Evolutionary conservation across 192 early-diverging fungal genomes (phyloP), one percentile per base, ranked within the genome.

Genomic region (Dimargaris cristalligena): DNA sequence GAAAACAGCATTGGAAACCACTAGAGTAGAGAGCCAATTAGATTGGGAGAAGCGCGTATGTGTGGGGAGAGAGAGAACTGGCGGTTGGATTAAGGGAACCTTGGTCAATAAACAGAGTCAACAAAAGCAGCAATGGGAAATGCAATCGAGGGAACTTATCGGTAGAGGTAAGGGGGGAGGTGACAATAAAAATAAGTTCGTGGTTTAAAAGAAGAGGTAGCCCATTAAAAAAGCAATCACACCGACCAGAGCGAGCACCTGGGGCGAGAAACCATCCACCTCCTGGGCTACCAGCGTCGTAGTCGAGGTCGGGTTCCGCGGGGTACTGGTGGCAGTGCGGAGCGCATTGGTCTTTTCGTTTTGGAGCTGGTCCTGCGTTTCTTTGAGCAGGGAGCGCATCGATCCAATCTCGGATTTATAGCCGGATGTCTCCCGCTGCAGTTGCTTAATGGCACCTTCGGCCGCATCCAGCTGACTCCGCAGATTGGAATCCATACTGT

Each of bases 251-350:
- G 67, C 67, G 0, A 87, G 73, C 1, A 80, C 75, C 59, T 75
- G 79, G 32, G 78, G 67, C 30, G 80, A 81, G 32, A 83, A 77
- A 0, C 81, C 80, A 58, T 82, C 82, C 48, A 74, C 62, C n/a
- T 68, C 62, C 48, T 66, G 62, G 11, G 66, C 55, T 4, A 62
- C 66, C 67, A 67, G 58, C 47, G 57, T 55, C 16, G 51, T 51
- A 33, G 63, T 60, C 18, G 63, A 63, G 2, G 60, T 45, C 20
- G 60, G 58, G 6, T 2, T 63, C 71, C 32, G 67, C 35, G 57
- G 58, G 62, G 52, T 60, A 62, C 25, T 66, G 62, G 34, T 63
- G 71, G 28, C 63, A 59, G 63, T 64, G 35, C 52, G 41, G 29
- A 22, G 50, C 48, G 59, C 34, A 25, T 26, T n/a, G 22, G 52